phyloP scores from a whole-genome alignment of 176 grass and related monocot genomes.

The Aegilops speltoides region DNA sequence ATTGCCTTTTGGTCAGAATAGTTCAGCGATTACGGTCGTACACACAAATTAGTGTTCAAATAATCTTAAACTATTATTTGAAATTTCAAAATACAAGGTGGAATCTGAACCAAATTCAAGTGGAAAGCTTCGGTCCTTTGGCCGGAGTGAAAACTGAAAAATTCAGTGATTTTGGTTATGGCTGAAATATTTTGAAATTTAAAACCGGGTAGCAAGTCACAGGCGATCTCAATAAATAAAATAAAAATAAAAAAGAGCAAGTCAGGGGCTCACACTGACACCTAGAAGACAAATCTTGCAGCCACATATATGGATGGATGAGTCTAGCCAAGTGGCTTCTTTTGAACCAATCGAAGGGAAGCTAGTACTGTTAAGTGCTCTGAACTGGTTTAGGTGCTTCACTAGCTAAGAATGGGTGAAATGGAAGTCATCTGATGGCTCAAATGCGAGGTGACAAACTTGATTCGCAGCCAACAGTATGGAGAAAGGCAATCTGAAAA shows the following conservation, averaged over 20 bases:
- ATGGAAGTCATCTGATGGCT: background rate
- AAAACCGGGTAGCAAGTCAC: background rate
- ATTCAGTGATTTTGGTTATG: too few relatives aligned
- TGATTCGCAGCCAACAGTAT: background rate
- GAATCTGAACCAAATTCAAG: too few relatives aligned
- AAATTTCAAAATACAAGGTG: too few relatives aligned
- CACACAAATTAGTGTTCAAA: too few relatives aligned
- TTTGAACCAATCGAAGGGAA: background rate
- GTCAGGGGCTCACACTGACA: background rate
- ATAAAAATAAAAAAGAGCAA: background rate
- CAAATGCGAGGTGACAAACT: background rate
- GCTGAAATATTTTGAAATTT: too few relatives aligned
- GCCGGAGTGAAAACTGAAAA: too few relatives aligned
- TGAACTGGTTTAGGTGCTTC: background rate
- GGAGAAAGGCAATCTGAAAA: background rate
- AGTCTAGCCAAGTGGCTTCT: background rate
- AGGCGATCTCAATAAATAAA: background rate
- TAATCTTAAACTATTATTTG: too few relatives aligned
- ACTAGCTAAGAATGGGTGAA: background rate
- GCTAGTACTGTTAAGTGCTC: background rate
- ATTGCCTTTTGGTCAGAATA: too few relatives aligned
- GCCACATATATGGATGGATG: background rate
- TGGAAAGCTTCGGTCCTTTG: too few relatives aligned
- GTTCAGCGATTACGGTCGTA: too few relatives aligned
- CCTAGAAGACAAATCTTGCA: background rate